Conservation (phyloP, 129 eudicot genomes). For the Helianthus annuus region HanXRQr2.0-SUNRISE NC_035444.2:695169-695668, state of each 20-base stretch:
- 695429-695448: not conserved
- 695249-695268: slow-evolving; percentile 92
- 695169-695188: not conserved
- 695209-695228: not conserved
- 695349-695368: slow-evolving; percentile 59
- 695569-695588: not conserved
- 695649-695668: not conserved
- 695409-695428: not conserved
- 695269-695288: slow-evolving; percentile 96
- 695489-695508: not conserved
- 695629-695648: not conserved
- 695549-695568: not conserved
- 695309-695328: slow-evolving; percentile 75
- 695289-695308: slow-evolving; percentile 87
- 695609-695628: not conserved
- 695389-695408: slow-evolving; percentile 2
- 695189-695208: not conserved
- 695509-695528: not conserved
- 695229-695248: slow-evolving; percentile 10
- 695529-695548: not conserved
- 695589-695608: not conserved
- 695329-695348: slow-evolving; percentile 72
- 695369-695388: slow-evolving; percentile 93
- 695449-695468: not conserved
- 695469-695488: not conserved